A percentile compares a stretch with the other conserved stretches of the same genome.
phyloP scores from a whole-genome alignment of 2,329 filamentous ascomycete species.

The Didymellaceae sp. region DNA sequence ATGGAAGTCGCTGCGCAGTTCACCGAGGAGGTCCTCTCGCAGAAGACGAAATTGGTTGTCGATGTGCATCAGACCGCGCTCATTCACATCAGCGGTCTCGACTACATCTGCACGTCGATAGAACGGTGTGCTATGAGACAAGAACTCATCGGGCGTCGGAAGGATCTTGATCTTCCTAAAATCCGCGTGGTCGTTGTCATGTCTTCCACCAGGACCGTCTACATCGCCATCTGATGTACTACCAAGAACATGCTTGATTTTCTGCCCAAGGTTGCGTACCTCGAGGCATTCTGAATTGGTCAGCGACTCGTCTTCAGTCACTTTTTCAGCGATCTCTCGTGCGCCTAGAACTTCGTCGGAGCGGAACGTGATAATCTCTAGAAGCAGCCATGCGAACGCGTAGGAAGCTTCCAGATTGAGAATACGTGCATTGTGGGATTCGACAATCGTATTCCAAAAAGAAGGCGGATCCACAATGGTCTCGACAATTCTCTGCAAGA shows the following conservation, averaged over 20 bases:
- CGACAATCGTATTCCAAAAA: constrained; percentile 60
- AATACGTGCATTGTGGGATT: constrained; percentile 28
- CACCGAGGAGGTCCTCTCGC: constrained; percentile 73
- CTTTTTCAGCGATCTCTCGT: constrained; percentile 29
- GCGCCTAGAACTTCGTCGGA: constrained; percentile 35
- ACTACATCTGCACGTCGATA: constrained; percentile 62
- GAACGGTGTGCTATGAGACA: constrained; percentile 59
- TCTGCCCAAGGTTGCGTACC: constrained; percentile 64
- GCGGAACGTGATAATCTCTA: constrained; percentile 56
- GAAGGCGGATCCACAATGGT: constrained; percentile 60
- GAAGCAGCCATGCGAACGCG: constrained; percentile 50
- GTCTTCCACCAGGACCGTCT: constrained; percentile 66
- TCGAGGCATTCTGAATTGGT: constrained; percentile 52
- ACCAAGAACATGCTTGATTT: constrained; percentile 52
- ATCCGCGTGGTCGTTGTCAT: constrained; percentile 74
- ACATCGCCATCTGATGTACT: constrained; percentile 57
- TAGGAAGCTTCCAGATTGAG: constrained; percentile 35
- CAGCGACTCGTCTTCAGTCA: constrained; percentile 30
- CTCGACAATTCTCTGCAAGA: constrained; percentile 56
- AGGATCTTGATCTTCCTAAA: constrained; percentile 68
- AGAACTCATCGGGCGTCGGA: constrained; percentile 71
- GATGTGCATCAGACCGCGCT: constrained; percentile 60
- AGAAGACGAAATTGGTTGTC: constrained; percentile 76
- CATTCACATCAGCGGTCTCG: constrained; percentile 43
- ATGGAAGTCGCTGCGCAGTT: constrained; percentile 68